A percentile compares a stretch with the other conserved stretches of the same genome.
Evolutionary conservation across 352 stramenopile species (phyloP).

Genomic region (Lagenidium giganteum): DNA sequence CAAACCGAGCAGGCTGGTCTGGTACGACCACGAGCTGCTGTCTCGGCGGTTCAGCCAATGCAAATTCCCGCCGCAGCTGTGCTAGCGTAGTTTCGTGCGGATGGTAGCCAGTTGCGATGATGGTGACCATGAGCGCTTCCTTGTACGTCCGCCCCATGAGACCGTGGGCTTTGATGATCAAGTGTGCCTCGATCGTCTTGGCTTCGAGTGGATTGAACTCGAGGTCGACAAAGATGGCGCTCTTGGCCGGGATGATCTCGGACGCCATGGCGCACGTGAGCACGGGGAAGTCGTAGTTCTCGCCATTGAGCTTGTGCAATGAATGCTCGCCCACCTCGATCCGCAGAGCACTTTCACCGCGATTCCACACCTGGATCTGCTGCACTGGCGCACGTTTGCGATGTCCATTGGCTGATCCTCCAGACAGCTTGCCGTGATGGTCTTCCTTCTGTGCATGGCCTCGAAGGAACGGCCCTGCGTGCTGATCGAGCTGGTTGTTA

Average conservation of each 20-base stretch:
- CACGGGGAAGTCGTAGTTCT: conserved; percentile 49
- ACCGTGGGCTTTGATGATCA: conserved; percentile 64
- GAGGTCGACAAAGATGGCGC: conserved; percentile 60
- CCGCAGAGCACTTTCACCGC: conserved; percentile 58
- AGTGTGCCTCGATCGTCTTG: conserved; percentile 34
- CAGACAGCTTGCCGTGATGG: no score
- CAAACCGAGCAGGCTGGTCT: conserved; percentile 37
- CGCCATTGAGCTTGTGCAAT: conserved; percentile 46
- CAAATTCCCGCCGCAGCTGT: conserved; percentile 25
- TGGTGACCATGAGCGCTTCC: conserved; percentile 50
- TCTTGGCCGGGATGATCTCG: conserved; percentile 56
- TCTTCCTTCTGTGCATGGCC: no score
- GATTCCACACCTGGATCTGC: conserved; percentile 76
- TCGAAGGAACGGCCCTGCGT: no score
- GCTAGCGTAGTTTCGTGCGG: conserved; percentile 28
- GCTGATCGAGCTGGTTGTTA: no score
- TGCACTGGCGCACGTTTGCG: conserved; percentile 44
- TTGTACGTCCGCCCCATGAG: conserved; percentile 68
- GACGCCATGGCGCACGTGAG: conserved; percentile 41
- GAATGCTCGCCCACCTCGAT: conserved; percentile 56
- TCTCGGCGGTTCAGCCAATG: conserved; percentile 14
- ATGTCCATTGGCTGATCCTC: no score
- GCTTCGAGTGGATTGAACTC: conserved; percentile 74
- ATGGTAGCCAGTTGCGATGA: conserved; percentile 60
- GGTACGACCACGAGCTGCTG: conserved; percentile 29